Conservation (phyloP, 2,329 filamentous ascomycete genomes). For the Elsinoe fawcettii region DNA sequence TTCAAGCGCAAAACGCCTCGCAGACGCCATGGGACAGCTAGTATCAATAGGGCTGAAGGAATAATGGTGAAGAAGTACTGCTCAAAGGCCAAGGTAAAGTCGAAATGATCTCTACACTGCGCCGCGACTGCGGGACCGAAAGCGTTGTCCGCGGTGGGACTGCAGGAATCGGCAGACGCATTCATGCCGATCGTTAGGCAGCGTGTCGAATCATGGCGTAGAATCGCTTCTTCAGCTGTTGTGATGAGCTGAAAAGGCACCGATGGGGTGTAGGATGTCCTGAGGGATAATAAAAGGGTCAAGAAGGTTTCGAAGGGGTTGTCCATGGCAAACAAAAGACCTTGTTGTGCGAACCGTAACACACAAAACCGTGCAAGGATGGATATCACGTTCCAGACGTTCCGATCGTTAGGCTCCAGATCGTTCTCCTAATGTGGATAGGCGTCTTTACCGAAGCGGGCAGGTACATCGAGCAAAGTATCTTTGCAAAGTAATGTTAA, state of each 20-base stretch:
- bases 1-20: constrained; percentile 25
- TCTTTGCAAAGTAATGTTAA: not conserved
- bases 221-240: not conserved
- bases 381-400: constrained; percentile 9
- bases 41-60: constrained; percentile 27
- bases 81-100: constrained; percentile 34
- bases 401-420: not conserved
- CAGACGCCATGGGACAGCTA: constrained; percentile 26
- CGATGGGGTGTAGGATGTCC: not conserved
- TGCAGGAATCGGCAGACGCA: constrained; percentile 7
- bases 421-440: not conserved
- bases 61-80: constrained; percentile 29
- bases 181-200: constrained; percentile 2
- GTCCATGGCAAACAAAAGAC: not conserved
- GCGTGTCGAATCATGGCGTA: not conserved
- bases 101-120: constrained; percentile 28
- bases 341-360: not conserved
- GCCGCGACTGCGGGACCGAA: constrained; percentile 16
- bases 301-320: not conserved
- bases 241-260: not conserved
- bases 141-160: constrained; percentile 15
- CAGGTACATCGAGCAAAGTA: not conserved
- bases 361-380: not conserved
- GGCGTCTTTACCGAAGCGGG: not conserved
- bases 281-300: not conserved